Conservation (phyloP, 208 protist genomes). For the Acanthamoeba royreba region DNA sequence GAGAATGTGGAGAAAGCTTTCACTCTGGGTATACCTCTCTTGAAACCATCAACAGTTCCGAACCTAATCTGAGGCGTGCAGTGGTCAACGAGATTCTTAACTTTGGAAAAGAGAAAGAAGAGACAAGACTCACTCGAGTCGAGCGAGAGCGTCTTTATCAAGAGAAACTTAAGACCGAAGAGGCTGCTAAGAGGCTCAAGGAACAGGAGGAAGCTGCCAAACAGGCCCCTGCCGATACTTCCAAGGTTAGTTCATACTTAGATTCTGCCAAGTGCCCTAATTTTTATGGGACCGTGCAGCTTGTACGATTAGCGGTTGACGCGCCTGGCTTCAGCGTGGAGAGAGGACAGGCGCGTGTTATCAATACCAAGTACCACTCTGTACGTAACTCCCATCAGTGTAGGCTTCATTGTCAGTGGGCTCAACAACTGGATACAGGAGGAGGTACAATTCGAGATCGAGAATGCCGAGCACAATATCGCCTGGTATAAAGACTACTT, state of each 20-base stretch:
- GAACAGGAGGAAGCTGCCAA: background rate
- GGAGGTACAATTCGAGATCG: background rate
- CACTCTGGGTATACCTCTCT: background rate
- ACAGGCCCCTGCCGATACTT: background rate
- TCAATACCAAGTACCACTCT: background rate
- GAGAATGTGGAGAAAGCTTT: background rate
- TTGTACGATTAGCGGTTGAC: background rate
- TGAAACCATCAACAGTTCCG: too few relatives aligned
- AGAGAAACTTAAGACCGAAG: background rate
- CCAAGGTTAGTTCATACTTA: background rate
- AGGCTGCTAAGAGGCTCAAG: background rate
- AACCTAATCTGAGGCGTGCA: too few relatives aligned
- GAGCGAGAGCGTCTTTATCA: background rate
- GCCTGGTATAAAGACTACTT: background rate
- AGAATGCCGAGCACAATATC: slow-evolving; percentile 1
- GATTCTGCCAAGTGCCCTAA: background rate
- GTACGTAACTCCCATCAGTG: background rate
- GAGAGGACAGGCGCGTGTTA: background rate
- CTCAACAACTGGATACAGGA: background rate
- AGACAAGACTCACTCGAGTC: background rate
- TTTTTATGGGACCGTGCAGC: background rate
- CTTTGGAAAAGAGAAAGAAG: slow-evolving; percentile 16
- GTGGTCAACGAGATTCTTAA: slow-evolving; percentile 21
- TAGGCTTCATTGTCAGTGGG: background rate
- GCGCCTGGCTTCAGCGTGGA: background rate